phyloP scores from a whole-genome alignment of 108 stramenopile species.

The Conticribra guillardii region DNA sequence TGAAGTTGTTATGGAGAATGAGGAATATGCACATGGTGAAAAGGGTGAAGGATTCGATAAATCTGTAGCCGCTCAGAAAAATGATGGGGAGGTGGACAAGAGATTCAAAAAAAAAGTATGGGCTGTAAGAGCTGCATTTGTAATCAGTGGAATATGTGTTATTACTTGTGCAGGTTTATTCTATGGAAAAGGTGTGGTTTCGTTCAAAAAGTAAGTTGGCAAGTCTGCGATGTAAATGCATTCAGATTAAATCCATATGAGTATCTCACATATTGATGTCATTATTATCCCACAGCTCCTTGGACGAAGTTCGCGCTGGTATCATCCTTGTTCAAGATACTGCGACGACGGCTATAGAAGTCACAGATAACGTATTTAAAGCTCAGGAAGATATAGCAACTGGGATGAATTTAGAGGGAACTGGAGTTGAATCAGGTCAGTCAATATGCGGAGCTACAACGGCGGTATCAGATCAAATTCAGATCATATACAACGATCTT shows the following conservation, averaged over 20 bases:
- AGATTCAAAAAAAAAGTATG: slow-evolving; percentile 21
- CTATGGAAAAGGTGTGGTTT: slow-evolving; percentile 15
- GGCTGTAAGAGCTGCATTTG: background rate
- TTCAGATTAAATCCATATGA: slow-evolving; percentile 6
- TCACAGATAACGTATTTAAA: no score
- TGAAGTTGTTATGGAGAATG: background rate
- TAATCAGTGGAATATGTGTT: slow-evolving; percentile 6
- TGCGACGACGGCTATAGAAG: background rate
- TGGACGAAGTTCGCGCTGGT: no score
- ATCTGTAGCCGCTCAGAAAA: slow-evolving; percentile 1
- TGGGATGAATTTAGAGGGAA: no score
- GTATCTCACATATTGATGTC: background rate
- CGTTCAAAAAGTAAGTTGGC: slow-evolving; percentile 13
- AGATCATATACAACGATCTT: background rate
- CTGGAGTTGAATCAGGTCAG: no score
- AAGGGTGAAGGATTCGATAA: background rate
- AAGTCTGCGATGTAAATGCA: slow-evolving; percentile 14
- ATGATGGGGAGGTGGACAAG: slow-evolving; percentile 3
- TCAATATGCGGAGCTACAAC: no score
- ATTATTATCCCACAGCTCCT: no score
- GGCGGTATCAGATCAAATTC: slow-evolving; percentile 11
- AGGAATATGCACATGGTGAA: background rate
- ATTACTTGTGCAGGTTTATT: slow-evolving; percentile 13
- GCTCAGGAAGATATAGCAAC: no score
- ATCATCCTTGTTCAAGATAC: slow-evolving; percentile 11